Evolutionary conservation across 345 rosid species (phyloP).

Genomic region (Pugionium cornutum): DNA sequence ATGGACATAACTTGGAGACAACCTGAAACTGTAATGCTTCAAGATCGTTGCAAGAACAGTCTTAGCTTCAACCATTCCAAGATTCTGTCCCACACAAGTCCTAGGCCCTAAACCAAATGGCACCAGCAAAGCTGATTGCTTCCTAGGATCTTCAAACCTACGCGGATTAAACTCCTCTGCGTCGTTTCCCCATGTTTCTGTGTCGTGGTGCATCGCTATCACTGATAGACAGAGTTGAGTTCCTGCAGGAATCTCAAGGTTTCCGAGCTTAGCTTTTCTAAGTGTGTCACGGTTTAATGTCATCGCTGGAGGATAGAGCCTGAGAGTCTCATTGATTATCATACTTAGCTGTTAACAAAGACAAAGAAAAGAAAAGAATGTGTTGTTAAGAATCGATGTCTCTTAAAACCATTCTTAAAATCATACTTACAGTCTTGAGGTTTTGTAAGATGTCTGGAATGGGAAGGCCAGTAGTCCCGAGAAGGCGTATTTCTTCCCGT

Average conservation of each 20-base stretch:
- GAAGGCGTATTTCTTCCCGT: constrained; percentile 60
- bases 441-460: constrained; percentile 49
- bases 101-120: constrained; percentile 69
- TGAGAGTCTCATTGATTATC: constrained; percentile 69
- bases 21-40: constrained; percentile 44
- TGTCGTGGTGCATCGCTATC: constrained; percentile 60
- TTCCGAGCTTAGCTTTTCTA: constrained; percentile 53
- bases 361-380: neutral
- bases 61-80: constrained; percentile 58
- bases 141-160: constrained; percentile 56
- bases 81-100: constrained; percentile 58
- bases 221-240: constrained; percentile 58
- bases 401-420: neutral
- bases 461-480: constrained; percentile 41
- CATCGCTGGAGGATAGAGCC: constrained; percentile 76
- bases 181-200: constrained; percentile 69
- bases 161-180: constrained; percentile 63
- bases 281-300: constrained; percentile 51
- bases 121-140: constrained; percentile 48
- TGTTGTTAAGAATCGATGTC: neutral
- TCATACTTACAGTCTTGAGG: constrained; percentile 63
- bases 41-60: constrained; percentile 59
- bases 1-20: constrained; percentile 70
- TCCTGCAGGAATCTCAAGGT: constrained; percentile 57
- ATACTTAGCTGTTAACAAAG: constrained; percentile 50